A percentile compares a stretch with the other conserved stretches of the same genome.
Evolutionary conservation across 805 yeast species (phyloP).

Genomic region (Brettanomyces custersianus): DNA sequence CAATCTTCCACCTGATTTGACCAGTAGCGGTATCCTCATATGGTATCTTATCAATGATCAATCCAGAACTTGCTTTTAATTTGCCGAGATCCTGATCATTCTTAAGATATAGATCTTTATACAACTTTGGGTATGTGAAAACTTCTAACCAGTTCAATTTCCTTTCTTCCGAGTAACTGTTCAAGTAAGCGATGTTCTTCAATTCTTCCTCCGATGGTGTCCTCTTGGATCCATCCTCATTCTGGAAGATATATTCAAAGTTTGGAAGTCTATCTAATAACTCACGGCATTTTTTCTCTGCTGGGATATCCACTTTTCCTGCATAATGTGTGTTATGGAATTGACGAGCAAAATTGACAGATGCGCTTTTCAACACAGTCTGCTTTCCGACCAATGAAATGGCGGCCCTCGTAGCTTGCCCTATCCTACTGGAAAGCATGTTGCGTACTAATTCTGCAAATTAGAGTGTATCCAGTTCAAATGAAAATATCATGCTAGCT

Average conservation of each 20-base stretch:
- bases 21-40: conserved; percentile 74
- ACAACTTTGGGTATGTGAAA: conserved; percentile 41
- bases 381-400: neutral
- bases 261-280: conserved; percentile 56
- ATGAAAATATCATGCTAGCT: too few species aligned
- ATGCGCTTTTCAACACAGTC: neutral
- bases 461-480: too few species aligned
- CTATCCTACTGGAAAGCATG: conserved; percentile 2
- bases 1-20: conserved; percentile 67
- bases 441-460: too few species aligned
- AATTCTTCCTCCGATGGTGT: conserved; percentile 63
- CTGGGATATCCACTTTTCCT: conserved; percentile 9
- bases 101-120: conserved; percentile 43
- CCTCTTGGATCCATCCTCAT: conserved; percentile 68
- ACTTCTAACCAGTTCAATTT: conserved; percentile 41
- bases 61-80: conserved; percentile 49
- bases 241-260: conserved; percentile 57
- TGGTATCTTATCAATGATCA: conserved; percentile 76
- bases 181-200: conserved; percentile 63
- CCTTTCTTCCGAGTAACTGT: conserved; percentile 47
- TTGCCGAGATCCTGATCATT: conserved; percentile 54
- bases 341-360: conserved; percentile 1
- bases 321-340: conserved; percentile 7
- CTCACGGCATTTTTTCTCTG: conserved; percentile 53
- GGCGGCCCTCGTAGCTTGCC: neutral